A percentile compares a stretch with the other conserved stretches of the same genome.
Conservation (phyloP, 495 filamentous ascomycete species). For the Hypoxylon perforatum region DNA sequence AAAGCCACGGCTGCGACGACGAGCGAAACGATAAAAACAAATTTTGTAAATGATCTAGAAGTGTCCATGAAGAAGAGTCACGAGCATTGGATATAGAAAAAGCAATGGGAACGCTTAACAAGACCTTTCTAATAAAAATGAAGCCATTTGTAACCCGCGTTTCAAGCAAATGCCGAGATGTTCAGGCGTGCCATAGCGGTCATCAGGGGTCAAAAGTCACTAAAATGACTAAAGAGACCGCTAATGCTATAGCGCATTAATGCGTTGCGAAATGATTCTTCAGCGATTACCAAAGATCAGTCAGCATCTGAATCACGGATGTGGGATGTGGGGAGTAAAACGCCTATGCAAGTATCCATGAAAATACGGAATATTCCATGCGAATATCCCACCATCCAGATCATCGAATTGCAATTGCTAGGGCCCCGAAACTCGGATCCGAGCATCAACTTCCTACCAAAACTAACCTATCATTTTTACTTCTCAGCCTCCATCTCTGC, state of each 20-base stretch:
- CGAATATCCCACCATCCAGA: too few relatives aligned
- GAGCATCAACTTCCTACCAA: too few relatives aligned
- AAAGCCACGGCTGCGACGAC: conserved; percentile 42
- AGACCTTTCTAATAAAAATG: background rate
- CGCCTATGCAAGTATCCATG: too few relatives aligned
- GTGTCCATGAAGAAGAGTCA: conserved; percentile 19
- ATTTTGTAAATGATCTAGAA: conserved; percentile 10
- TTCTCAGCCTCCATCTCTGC: conserved; percentile 12
- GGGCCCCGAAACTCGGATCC: background rate
- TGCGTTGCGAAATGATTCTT: conserved; percentile 17
- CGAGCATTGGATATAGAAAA: background rate
- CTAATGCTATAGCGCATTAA: background rate
- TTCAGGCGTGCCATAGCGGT: too few relatives aligned
- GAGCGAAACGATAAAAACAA: conserved; percentile 33
- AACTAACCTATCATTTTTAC: background rate
- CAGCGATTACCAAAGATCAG: conserved; percentile 46
- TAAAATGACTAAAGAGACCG: conserved; percentile 5
- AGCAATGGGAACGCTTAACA: background rate
- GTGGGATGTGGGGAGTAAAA: background rate
- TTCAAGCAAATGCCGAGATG: conserved; percentile 1
- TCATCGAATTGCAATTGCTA: too few relatives aligned
- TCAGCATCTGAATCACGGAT: conserved; percentile 29
- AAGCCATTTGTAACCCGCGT: conserved; percentile 26
- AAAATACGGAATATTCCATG: too few relatives aligned
- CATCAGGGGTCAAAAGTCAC: too few relatives aligned